Base-by-base conservation (phyloP, 768 basidiomycete species). In the Boletus coccyginus region DNA sequence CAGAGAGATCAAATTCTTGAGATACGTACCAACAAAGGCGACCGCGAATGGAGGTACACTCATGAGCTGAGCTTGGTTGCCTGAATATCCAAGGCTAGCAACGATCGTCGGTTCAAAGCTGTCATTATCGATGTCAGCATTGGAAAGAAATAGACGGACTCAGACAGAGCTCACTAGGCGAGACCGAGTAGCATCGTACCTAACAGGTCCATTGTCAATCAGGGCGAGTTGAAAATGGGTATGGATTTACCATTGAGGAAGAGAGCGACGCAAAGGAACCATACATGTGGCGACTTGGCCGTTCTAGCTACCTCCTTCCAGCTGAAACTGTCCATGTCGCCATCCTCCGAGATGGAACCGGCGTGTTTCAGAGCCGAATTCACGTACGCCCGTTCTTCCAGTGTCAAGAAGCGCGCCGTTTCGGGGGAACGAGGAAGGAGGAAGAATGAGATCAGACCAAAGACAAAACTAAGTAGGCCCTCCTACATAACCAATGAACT, bases 401-500 rank as follows among this genome's bases (percentile, higher is more conserved):
- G 55, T 5, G 68, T 78, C 24, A 89, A 72, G 74, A 87, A 86
- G 42, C 72, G 70, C 3, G 82, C 77, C 14, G 72, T 69, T 5
- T 59, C 65, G 2, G 82, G 78, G 0, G 77, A 73, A 35, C 69
- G 62, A 9, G 84, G 79, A 40, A 84, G 70, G 46, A 27, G 5
- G 27, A 27, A 27, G 5, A 27, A 27, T 27, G 27, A 27, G 27
- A 27, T 27, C 27, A 27, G 85, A 6, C 87, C 88, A 59, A 86
- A 82, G 3, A 79, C 46, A 52, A 82, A 70, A 0, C 87, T 87
- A 68, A 90, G 82, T 5, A 80, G 68, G 1, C 88, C 88, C 68
- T 89, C 82, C 69, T 74, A 32, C 39, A 14, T 11, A 17, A 40
- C 5, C 3, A 5, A 38, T 62, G 13, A 57, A 42, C 24, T 16